These are phyloP conservation scores for Cytospora schulzeri DNA, from an alignment of 2,329 filamentous ascomycete genomes.

Conservation along the genomic window DNA sequence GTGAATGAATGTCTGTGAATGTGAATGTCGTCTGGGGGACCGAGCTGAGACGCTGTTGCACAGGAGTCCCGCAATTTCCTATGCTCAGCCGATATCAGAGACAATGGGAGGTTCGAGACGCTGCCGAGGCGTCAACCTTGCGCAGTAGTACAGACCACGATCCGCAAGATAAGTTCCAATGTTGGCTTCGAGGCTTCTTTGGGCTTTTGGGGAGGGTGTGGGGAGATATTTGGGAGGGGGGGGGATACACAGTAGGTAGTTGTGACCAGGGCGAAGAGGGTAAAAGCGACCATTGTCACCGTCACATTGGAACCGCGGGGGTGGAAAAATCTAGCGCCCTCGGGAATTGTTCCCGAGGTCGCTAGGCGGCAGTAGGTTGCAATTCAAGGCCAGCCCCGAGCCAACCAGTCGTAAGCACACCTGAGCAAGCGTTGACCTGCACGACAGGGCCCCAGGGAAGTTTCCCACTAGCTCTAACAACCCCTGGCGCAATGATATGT, in stretches of 20 bases:
- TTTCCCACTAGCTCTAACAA: background rate
- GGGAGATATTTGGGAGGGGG: background rate
- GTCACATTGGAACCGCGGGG: conserved; percentile 8
- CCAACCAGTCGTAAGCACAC: background rate
- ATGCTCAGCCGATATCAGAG: conserved; percentile 23
- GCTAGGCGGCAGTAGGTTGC: conserved; percentile 27
- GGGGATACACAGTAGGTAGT: too few relatives aligned
- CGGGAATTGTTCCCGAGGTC: conserved; percentile 22
- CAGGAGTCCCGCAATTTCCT: conserved; percentile 26
- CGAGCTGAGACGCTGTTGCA: conserved; percentile 23
- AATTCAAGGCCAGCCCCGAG: conserved; percentile 19
- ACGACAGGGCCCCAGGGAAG: conserved; percentile 1
- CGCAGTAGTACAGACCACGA: conserved; percentile 23
- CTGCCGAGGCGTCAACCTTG: conserved; percentile 14
- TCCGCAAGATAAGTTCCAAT: conserved; percentile 21
- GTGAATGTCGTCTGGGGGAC: conserved; percentile 2
- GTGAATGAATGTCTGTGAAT: background rate
- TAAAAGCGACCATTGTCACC: background rate
- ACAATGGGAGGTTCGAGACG: conserved; percentile 21
- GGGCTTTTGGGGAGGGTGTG: too few relatives aligned
- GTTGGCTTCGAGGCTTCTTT: conserved; percentile 10
- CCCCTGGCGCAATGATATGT: background rate
- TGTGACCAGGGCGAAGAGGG: background rate
- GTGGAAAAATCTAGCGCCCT: conserved; percentile 25
- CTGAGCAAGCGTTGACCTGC: conserved; percentile 8